Evolutionary conservation across 2,329 filamentous ascomycete genomes (phyloP), one percentile per base, ranked within the genome.

Genomic region (Colletotrichum abscissum): DNA sequence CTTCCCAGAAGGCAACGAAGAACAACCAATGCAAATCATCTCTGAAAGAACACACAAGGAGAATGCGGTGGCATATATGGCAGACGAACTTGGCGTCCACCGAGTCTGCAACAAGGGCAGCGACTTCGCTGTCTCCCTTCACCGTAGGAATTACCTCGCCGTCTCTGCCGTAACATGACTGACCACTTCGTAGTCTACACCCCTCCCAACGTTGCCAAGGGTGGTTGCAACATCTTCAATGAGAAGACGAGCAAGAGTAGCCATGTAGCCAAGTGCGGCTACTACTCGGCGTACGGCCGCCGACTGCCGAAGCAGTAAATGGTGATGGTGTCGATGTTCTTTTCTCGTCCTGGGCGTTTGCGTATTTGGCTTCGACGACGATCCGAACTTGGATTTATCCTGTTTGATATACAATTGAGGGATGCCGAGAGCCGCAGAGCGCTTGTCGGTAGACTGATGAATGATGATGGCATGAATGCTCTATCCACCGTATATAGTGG

Each of bases 61-160:
- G 79, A 92, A 96, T 76, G 86, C 93, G 75, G 94, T 97, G 52
- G 92, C 94, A 9, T 98, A 98, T 82, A 98, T 98, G 92, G 93
- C 94, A 52, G 95, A 98, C 81, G 91, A 95, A 84, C 90, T 98
- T 33, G 95, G 95, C 24, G 87, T 98, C 55, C 95, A 98, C 84
- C 91, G 92, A 67, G 92, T 98, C 73, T 91, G 89, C 76, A 98
- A 98, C 82, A 89, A 90, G 30, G 91, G 93, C 60, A 87, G 89
- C 78, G 90, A 94, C 80, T 92, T 93, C 79, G 95, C 95, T 76
- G 92, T 98, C 62, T 97, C 95, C 69, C 85, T 98, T 75, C 95
- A 98, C 67, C 73, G 74, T 75, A 52, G 35, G 74, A 68, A n/a
- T 42, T 26, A 38, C 38, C 52, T 46, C 14, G 28, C 26, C 28